Evolutionary conservation across 768 basidiomycete genomes (phyloP).

Genomic region (Rhodotorula paludigena): DNA sequence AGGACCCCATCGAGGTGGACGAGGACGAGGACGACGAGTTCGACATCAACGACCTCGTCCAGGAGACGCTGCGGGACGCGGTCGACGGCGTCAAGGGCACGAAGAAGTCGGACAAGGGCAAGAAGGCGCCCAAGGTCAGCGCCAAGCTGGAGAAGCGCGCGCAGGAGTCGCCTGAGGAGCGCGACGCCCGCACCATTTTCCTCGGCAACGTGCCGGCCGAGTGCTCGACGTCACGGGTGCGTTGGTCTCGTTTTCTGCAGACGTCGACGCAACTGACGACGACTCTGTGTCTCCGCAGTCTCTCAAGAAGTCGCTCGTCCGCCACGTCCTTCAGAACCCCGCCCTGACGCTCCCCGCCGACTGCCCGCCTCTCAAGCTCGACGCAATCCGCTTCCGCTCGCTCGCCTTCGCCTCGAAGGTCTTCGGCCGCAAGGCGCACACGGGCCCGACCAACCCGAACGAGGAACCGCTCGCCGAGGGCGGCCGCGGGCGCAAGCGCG

Average conservation of each 20-base stretch:
- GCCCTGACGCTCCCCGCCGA: conserved; percentile 50
- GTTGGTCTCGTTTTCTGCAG: neutral
- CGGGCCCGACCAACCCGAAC: conserved; percentile 45
- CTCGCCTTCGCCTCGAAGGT: conserved; percentile 83
- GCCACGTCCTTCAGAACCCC: conserved; percentile 60
- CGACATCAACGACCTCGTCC: conserved; percentile 34
- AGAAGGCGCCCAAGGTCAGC: conserved; percentile 28
- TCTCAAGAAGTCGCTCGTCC: conserved; percentile 66
- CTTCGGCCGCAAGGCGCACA: conserved; percentile 43
- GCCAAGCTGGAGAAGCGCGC: conserved; percentile 39
- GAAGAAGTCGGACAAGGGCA: conserved; percentile 46
- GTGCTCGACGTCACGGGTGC: conserved; percentile 69
- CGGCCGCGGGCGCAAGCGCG: conserved; percentile 49
- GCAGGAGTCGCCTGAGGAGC: conserved; percentile 63
- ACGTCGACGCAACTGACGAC: neutral
- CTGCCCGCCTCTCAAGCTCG: conserved; percentile 62
- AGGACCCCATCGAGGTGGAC: conserved; percentile 38
- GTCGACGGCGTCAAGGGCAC: conserved; percentile 39
- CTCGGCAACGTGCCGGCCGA: conserved; percentile 79
- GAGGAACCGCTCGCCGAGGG: conserved; percentile 53
- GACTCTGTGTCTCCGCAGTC: conserved; percentile 53
- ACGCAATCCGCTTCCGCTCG: conserved; percentile 88
- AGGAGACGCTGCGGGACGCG: conserved; percentile 39
- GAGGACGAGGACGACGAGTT: conserved; percentile 45
- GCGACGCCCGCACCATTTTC: conserved; percentile 81